These are phyloP conservation scores for Protomyces lactucae-debilis DNA, from an alignment of 1,139 yeast genomes.

Conservation along the genomic window DNA sequence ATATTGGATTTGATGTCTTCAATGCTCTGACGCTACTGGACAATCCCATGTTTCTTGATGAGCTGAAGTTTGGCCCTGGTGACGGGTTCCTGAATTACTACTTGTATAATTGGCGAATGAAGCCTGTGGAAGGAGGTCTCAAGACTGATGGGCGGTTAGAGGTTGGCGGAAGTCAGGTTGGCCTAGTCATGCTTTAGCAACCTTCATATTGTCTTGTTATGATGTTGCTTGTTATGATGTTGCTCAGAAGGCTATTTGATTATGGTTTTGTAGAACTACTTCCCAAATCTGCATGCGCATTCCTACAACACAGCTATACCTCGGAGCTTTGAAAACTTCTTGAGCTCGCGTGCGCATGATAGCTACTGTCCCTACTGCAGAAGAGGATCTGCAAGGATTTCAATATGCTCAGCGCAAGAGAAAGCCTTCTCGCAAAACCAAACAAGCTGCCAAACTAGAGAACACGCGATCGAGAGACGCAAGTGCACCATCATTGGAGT, in stretches of 20 bases:
- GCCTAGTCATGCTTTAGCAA: constrained; percentile 18
- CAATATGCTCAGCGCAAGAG: constrained; percentile 7
- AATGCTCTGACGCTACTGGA: constrained; percentile 90
- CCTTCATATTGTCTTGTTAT: background rate
- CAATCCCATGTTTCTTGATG: constrained; percentile 72
- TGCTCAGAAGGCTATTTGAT: too few relatives aligned
- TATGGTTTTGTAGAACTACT: too few relatives aligned
- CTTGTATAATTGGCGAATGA: constrained; percentile 77
- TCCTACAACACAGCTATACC: too few relatives aligned
- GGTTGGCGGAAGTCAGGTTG: constrained; percentile 8
- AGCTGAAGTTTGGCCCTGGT: constrained; percentile 85
- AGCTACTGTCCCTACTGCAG: constrained; percentile 2
- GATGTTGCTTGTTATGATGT: too few relatives aligned
- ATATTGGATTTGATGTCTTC: constrained; percentile 73
- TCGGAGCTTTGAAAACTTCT: too few relatives aligned
- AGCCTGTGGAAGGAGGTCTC: constrained; percentile 25
- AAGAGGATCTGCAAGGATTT: constrained; percentile 12
- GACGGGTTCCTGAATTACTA: constrained; percentile 90
- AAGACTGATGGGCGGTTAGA: constrained; percentile 18
- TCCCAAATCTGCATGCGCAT: too few relatives aligned
- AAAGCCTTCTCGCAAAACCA: background rate
- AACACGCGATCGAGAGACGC: background rate
- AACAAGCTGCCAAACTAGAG: background rate
- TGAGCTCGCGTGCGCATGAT: too few relatives aligned
- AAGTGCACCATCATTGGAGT: background rate